Evolutionary conservation across 306 rosid species (phyloP).

Genomic region (Cicer yamashitae): DNA sequence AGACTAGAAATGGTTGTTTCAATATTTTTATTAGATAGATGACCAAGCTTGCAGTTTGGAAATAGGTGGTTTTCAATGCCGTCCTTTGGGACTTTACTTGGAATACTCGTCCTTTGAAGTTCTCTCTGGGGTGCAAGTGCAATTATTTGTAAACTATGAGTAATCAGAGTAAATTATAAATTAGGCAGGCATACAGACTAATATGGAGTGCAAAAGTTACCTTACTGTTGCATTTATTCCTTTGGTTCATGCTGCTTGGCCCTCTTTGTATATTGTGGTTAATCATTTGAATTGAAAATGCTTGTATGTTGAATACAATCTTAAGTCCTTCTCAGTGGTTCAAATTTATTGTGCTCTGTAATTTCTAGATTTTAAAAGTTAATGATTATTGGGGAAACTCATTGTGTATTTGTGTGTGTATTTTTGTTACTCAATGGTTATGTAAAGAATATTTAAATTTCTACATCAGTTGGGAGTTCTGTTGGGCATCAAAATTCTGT

Average conservation of each 20-base stretch:
- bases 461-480: background rate
- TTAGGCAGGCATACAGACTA: constrained; percentile 7
- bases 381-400: background rate
- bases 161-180: constrained; percentile 3
- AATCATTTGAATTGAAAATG: constrained; percentile 21
- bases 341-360: constrained; percentile 2
- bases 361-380: constrained; percentile 14
- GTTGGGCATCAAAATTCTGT: background rate
- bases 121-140: constrained; percentile 1
- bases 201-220: constrained; percentile 7
- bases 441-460: background rate
- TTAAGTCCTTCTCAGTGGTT: background rate
- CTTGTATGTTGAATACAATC: constrained; percentile 1
- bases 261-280: background rate
- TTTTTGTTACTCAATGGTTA: constrained; percentile 15
- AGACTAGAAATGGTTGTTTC: constrained; percentile 13
- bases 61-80: constrained; percentile 15
- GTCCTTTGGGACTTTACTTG: constrained; percentile 4
- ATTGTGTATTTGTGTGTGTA: background rate
- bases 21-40: constrained; percentile 5
- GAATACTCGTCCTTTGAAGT: background rate
- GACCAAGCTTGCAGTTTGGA: constrained; percentile 13
- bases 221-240: background rate
- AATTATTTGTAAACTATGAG: background rate
- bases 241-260: constrained; percentile 16